Evolutionary conservation across 768 basidiomycete species (phyloP).

Genomic region (Fomitopsis serialis): DNA sequence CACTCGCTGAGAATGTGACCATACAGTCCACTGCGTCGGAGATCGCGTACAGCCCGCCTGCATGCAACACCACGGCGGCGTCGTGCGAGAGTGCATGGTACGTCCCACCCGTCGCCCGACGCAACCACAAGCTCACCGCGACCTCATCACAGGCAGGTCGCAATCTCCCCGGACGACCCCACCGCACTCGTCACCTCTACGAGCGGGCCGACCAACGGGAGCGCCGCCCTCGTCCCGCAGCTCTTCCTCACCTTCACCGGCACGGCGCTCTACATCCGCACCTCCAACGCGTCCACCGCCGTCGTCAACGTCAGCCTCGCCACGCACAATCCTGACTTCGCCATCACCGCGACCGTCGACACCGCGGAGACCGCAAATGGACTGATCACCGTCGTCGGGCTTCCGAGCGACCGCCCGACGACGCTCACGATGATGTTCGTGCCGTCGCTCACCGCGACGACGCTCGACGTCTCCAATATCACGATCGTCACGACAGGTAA

Average conservation of each 20-base stretch:
- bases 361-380: constrained; percentile 8
- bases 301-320: constrained; percentile 13
- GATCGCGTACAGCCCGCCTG: constrained; percentile 17
- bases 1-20: constrained; percentile 13
- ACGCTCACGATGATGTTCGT: constrained; percentile 14
- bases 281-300: constrained; percentile 10
- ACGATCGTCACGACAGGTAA: constrained; percentile 12
- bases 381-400: constrained; percentile 12
- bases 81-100: constrained; percentile 15
- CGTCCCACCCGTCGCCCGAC: background rate
- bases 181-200: constrained; percentile 13
- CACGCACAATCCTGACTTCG: constrained; percentile 9
- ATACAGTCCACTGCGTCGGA: constrained; percentile 15
- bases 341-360: constrained; percentile 13
- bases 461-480: constrained; percentile 13
- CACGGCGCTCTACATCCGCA: constrained; percentile 12
- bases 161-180: constrained; percentile 7
- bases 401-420: constrained; percentile 13
- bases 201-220: constrained; percentile 10
- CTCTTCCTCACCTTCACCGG: constrained; percentile 15
- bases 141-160: constrained; percentile 9
- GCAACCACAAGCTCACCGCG: background rate
- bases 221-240: constrained; percentile 15
- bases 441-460: background rate
- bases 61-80: constrained; percentile 13